Evolutionary conservation across 257 asterid species (phyloP), one percentile per base, ranked within the genome.

Genomic region (Thymus quinquecostatus): DNA sequence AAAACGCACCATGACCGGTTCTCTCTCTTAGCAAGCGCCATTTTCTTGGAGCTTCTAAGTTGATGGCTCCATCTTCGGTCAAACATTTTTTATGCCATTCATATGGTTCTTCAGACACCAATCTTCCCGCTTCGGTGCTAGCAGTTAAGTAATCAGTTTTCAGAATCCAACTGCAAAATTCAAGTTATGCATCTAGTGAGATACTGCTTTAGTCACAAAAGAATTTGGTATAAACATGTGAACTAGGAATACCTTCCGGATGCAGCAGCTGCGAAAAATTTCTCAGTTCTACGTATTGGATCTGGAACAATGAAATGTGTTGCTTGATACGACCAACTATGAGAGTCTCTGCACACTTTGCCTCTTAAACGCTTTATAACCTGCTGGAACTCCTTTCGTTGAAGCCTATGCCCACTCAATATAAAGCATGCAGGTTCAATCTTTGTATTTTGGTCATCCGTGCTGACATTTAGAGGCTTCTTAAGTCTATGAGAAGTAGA

Each of bases 251-350:
- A 91, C 99, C 98, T 86, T 86, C 99, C 99, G 50, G 99, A 89
- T 47, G 99, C 96, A 14, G 94, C 98, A 73, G 98, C 98, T 33
- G 98, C 99, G 34, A 95, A 95, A 60, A 95, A 82, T 76, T 95
- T 95, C 74, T 95, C 99, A 0, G 99, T 95, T 86, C 99, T 81
- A 74, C 86, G 81, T 11, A 92, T 45, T 10, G 98, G 98, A 71
- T 88, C 98, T 0, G 99, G 98, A 71, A 87, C 89, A 74, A 95
- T 77, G 72, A 88, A 86, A 79, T 95, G 97, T 55, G 99, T 95
- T 72, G 98, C 99, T 73, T 94, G 96, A 84, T 91, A 94, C 2
- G 95, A 88, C 99, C 99, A 95, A 49, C 82, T 86, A 79, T 95
- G 99, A 80, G 97, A 83, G 76, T 91, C 99, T 78, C 92, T 83